These are phyloP conservation scores for Phytophthora lateralis DNA, from an alignment of 352 stramenopile species.

Conservation along the genomic window DNA sequence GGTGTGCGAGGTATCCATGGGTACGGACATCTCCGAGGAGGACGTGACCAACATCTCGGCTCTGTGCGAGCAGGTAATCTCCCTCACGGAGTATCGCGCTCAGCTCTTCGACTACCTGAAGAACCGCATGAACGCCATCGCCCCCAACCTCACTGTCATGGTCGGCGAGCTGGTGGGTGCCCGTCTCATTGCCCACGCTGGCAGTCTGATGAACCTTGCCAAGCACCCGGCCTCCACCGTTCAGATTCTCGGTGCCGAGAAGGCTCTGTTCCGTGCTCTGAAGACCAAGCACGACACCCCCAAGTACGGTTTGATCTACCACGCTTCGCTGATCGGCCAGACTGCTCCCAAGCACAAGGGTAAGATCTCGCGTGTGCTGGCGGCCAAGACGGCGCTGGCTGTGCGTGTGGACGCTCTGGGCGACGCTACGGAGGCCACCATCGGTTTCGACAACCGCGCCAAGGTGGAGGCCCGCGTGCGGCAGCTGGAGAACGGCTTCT, in stretches of 20 bases:
- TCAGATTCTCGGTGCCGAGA: constrained; percentile 99
- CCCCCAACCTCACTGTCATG: constrained; percentile 99
- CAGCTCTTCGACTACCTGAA: constrained; percentile 99
- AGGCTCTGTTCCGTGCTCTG: constrained; percentile 99
- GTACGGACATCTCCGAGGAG: constrained; percentile 99
- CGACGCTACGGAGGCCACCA: constrained; percentile 95
- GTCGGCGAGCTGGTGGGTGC: constrained; percentile 99
- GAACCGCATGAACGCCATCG: constrained; percentile 99
- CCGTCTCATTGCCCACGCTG: constrained; percentile 99
- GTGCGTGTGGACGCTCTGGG: constrained; percentile 99
- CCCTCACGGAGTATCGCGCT: constrained; percentile 89
- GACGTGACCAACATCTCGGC: constrained; percentile 98
- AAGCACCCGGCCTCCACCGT: constrained; percentile 99
- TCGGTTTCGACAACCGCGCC: constrained; percentile 96
- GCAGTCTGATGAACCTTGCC: constrained; percentile 98
- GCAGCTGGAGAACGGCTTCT: constrained; percentile 96
- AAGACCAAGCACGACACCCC: constrained; percentile 99
- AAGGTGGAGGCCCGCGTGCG: constrained; percentile 99
- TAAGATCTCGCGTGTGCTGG: constrained; percentile 98
- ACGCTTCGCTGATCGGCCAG: constrained; percentile 99
- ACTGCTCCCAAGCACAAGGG: constrained; percentile 99
- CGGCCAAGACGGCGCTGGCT: constrained; percentile 98
- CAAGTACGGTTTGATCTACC: constrained; percentile 99
- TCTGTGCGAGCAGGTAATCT: constrained; percentile 93
- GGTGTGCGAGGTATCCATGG: constrained; percentile 99